Conservation (phyloP, 108 stramenopile genomes). For the Skeletonema costatum region DNA sequence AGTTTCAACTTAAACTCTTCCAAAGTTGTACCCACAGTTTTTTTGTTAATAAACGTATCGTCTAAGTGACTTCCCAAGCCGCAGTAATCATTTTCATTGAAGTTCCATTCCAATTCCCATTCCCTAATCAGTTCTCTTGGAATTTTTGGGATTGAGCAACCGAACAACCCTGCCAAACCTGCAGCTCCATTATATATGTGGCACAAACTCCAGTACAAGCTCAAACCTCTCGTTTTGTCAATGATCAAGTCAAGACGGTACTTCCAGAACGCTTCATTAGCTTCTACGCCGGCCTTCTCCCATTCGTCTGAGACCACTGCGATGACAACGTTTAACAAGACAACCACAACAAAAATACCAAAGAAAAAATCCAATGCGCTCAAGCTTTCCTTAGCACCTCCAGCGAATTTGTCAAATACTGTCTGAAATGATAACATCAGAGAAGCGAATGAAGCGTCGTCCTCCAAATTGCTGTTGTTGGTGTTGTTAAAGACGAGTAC, state of each 20-base stretch:
- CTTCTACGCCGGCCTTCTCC: background rate
- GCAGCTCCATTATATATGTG: too few relatives aligned
- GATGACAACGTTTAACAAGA: background rate
- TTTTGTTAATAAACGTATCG: background rate
- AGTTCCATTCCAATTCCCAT: too few relatives aligned
- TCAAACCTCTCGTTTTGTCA: background rate
- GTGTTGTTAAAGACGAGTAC: too few relatives aligned
- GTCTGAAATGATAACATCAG: constrained; percentile 1
- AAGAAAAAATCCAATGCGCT: background rate
- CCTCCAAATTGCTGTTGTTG: background rate
- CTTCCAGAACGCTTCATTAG: background rate
- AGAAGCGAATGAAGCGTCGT: background rate
- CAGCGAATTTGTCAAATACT: background rate
- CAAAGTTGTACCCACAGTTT: background rate
- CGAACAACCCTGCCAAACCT: too few relatives aligned
- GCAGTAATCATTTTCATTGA: too few relatives aligned
- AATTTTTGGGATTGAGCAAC: too few relatives aligned
- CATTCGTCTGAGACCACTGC: constrained; percentile 1
- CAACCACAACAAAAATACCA: background rate
- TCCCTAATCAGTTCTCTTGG: too few relatives aligned
- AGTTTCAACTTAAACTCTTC: background rate
- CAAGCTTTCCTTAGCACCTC: background rate
- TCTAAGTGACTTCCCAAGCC: background rate
- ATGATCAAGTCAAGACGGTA: constrained; percentile 4
- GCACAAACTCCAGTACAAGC: background rate